phyloP scores from a whole-genome alignment of 441 rosid species.

The Gossypium trilobum region DNA sequence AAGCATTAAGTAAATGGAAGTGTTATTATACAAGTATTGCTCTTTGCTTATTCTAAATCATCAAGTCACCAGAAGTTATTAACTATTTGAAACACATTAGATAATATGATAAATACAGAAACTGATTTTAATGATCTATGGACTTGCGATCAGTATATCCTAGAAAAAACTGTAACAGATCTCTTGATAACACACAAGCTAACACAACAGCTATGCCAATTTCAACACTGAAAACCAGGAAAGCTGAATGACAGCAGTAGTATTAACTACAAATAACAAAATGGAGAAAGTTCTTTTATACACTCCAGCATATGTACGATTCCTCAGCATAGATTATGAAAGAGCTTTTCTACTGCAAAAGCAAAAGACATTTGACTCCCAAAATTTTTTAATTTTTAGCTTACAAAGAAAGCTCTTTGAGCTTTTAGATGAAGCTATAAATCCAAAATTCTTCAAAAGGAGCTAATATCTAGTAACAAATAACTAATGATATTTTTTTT shows the following conservation, averaged over 20 bases:
- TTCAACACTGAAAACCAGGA: neutral
- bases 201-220: neutral
- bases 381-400: neutral
- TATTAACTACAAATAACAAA: neutral
- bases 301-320: neutral
- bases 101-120: neutral
- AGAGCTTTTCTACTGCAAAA: neutral
- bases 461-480: neutral
- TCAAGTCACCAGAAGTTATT: neutral
- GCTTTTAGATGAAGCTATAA: neutral
- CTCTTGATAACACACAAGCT: neutral
- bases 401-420: neutral
- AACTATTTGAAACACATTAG: neutral
- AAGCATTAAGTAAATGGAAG: neutral
- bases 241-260: neutral
- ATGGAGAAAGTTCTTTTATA: neutral
- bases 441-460: neutral
- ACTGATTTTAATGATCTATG: neutral
- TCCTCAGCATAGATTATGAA: neutral
- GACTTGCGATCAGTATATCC: neutral
- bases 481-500: neutral
- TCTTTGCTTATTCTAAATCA: neutral
- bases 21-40: neutral
- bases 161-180: conserved; percentile 4
- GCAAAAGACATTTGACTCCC: neutral